Evolutionary conservation across 148 eudicot species (phyloP).

Genomic region (Vaccinium vitisidaea): DNA sequence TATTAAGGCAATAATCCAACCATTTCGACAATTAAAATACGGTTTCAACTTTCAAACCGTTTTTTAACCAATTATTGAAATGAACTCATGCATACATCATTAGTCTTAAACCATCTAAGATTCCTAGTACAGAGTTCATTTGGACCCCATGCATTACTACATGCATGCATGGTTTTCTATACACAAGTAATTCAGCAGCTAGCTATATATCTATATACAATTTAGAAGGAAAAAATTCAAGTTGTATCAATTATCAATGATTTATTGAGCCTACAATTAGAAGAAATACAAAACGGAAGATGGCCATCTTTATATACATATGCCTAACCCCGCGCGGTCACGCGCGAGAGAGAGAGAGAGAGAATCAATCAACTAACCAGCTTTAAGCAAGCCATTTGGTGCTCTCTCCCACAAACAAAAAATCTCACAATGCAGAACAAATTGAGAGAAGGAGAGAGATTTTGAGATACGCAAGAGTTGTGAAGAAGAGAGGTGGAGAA

Average conservation of each 20-base stretch:
- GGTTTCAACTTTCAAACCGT: neutral
- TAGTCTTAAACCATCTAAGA: neutral
- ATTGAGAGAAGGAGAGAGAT: neutral
- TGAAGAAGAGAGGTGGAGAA: too few species aligned
- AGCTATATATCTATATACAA: neutral
- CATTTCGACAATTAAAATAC: neutral
- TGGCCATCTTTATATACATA: neutral
- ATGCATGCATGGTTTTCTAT: neutral
- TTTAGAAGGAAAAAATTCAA: neutral
- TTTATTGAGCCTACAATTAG: neutral
- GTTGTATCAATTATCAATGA: too few species aligned
- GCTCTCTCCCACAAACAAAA: neutral
- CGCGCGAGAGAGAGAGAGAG: neutral
- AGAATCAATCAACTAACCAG: neutral
- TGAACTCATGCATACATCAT: neutral
- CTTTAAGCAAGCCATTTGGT: constrained; percentile 27
- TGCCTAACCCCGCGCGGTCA: neutral
- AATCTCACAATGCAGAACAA: neutral
- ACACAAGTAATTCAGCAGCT: neutral
- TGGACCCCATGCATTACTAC: constrained; percentile 1
- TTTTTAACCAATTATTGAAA: neutral
- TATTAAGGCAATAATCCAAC: neutral
- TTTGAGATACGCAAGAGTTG: neutral
- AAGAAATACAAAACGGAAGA: neutral
- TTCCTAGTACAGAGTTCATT: neutral